Percentiles rank a stretch among this genome's conserved stretches.
phyloP scores from a whole-genome alignment of 495 filamentous ascomycete genomes.

The Penicillium cataractarum region DNA sequence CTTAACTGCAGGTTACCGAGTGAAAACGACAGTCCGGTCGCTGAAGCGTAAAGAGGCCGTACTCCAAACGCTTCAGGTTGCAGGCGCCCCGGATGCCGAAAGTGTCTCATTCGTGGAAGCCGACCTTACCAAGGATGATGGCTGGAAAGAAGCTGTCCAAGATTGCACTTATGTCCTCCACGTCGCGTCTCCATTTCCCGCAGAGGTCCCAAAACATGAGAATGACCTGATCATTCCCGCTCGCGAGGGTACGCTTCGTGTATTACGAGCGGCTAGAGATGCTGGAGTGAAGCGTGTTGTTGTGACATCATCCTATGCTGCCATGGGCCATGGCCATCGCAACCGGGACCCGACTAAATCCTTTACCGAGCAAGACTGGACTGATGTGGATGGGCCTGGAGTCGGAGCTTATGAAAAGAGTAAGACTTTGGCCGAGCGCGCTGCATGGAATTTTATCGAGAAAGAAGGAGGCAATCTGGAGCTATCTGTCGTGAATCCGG shows the following conservation, averaged over 20 bases:
- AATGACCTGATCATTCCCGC: slow-evolving; percentile 18
- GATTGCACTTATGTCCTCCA: slow-evolving; percentile 19
- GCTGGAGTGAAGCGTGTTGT: slow-evolving; percentile 14
- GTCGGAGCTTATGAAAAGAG: slow-evolving; percentile 16
- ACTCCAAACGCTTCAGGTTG: not conserved
- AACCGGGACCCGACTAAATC: not conserved
- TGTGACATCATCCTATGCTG: slow-evolving; percentile 15
- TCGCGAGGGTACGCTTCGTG: slow-evolving; percentile 17
- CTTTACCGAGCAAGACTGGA: slow-evolving; percentile 18
- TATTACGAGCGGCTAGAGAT: slow-evolving; percentile 16
- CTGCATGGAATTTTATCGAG: slow-evolving; percentile 18
- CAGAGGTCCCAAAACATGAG: slow-evolving; percentile 10
- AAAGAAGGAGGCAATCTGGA: slow-evolving; percentile 14
- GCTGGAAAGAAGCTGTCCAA: slow-evolving; percentile 15
- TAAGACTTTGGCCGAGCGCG: slow-evolving; percentile 17
- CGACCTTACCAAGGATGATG: slow-evolving; percentile 14
- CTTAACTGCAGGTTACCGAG: slow-evolving; percentile 13
- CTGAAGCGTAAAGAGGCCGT: slow-evolving; percentile 8
- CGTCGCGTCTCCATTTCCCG: slow-evolving; percentile 15
- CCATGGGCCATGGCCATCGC: slow-evolving; percentile 5
- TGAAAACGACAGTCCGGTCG: slow-evolving; percentile 14
- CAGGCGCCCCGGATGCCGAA: slow-evolving; percentile 4
- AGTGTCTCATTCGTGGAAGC: slow-evolving; percentile 14
- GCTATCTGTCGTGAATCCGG: slow-evolving; percentile 12
- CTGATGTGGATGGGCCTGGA: slow-evolving; percentile 2